Evolutionary conservation across 345 rosid genomes (phyloP), one percentile per base, ranked within the genome.

Genomic region (Geranium brycei): DNA sequence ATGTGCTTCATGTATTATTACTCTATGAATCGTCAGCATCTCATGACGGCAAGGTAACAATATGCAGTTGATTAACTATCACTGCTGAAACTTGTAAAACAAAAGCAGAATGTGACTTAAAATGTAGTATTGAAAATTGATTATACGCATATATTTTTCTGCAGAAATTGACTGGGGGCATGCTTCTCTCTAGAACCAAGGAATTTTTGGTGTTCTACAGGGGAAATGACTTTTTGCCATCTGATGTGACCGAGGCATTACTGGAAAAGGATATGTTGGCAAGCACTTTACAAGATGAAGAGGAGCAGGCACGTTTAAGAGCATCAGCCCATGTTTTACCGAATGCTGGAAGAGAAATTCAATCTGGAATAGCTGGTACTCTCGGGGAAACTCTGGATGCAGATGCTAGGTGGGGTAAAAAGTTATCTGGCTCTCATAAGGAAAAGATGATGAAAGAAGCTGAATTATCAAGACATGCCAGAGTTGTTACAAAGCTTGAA

Each of bases 151-250:
- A 66, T 74, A 60, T 56, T 66, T 79, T 76, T 71, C 71, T 72
- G 72, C 83, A 88, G 97, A 88, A 76, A 83, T 76, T 91, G 82
- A 91, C 97, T 15, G 96, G 96, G 64, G 95, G 96, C 31, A 71
- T 76, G 67, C 81, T 92, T 62, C 87, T 92, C 28, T 87, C 93
- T 3, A 80, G 95, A 78, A 87, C 83, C 86, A 92, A 89, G 77
- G 92, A 92, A 75, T 89, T 81, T 72, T 79, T 92, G 81, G 96
- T 92, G 66, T 92, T 87, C 81, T 92, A 92, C 63, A 81, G 98
- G 73, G 98, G 98, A 66, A 92, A 89, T 73, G 74, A 80, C 70
- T 92, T 92, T 74, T 72, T 92, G 80, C 72, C 96, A 53, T 77
- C 74, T 57, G 87, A 84, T 58, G 88, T 92, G 56, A 82, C 91